These are phyloP conservation scores for Globisporangium camurandrum DNA, from an alignment of 352 stramenopile genomes.

Conservation along the genomic window DNA sequence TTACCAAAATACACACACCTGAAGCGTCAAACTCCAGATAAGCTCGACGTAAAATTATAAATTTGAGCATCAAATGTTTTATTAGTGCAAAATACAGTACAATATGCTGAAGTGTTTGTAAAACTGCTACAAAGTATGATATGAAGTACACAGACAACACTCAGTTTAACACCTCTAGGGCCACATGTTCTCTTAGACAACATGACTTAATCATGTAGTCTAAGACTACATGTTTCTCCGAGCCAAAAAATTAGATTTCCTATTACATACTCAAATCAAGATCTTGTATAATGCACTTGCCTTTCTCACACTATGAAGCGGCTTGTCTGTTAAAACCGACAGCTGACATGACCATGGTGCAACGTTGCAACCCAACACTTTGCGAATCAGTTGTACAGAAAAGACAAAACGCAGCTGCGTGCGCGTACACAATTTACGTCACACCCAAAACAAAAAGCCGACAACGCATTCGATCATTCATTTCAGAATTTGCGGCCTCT, in stretches of 20 bases:
- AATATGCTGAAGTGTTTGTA: no score
- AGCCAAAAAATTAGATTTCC: neutral
- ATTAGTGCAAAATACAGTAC: no score
- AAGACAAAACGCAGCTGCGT: neutral
- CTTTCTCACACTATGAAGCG: neutral
- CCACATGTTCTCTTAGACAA: neutral
- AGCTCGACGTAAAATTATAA: no score
- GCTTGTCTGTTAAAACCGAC: neutral
- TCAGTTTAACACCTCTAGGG: neutral
- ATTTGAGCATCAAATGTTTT: no score
- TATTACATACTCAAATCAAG: neutral
- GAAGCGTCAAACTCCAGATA: no score
- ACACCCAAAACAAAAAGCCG: no score
- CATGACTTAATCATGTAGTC: neutral
- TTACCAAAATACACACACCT: no score
- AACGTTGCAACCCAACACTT: neutral
- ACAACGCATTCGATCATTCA: no score
- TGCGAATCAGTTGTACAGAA: no score
- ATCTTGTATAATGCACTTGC: neutral
- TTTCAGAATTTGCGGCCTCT: neutral
- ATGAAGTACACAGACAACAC: no score
- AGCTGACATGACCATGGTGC: neutral
- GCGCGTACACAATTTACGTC: neutral
- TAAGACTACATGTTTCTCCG: no score
- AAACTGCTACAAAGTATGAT: no score